A percentile compares a stretch with the other conserved stretches of the same genome.
phyloP scores from a whole-genome alignment of 108 stramenopile species.

The Chaetoceros muelleri region DNA sequence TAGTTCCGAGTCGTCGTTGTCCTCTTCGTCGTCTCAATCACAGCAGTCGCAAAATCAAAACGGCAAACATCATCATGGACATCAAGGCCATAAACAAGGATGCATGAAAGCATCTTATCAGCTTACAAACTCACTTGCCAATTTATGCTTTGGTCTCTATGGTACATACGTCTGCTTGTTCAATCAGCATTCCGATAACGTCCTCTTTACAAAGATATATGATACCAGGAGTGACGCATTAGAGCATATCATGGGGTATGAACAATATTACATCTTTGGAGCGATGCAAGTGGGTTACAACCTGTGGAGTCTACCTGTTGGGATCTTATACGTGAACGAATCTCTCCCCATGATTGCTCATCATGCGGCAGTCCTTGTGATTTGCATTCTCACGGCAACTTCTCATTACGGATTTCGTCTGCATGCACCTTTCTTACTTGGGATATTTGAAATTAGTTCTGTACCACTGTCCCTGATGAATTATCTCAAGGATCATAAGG shows the following conservation, averaged over 20 bases:
- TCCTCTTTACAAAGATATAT: neutral
- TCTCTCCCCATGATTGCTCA: slow-evolving; percentile 42
- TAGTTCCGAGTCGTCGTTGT: too few species aligned
- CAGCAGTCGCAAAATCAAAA: too few species aligned
- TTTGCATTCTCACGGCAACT: slow-evolving; percentile 24
- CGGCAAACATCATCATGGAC: too few species aligned
- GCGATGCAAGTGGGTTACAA: neutral
- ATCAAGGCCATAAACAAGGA: too few species aligned
- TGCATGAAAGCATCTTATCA: too few species aligned
- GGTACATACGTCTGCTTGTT: neutral
- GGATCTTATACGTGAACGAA: neutral
- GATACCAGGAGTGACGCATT: neutral
- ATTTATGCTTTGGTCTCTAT: neutral
- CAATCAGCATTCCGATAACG: neutral
- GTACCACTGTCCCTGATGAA: slow-evolving; percentile 60
- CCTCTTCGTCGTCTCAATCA: too few species aligned
- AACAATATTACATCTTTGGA: neutral
- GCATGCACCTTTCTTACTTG: slow-evolving; percentile 45
- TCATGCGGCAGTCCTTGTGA: slow-evolving; percentile 52
- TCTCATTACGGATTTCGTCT: slow-evolving; percentile 48
- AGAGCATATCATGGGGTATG: neutral
- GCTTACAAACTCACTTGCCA: neutral
- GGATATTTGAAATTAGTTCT: slow-evolving; percentile 44
- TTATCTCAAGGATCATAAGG: slow-evolving; percentile 45
- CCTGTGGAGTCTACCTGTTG: neutral